A percentile compares a stretch with the other conserved stretches of the same genome.
Conservation (phyloP, 2,329 filamentous ascomycete genomes). For the Pyrenochaeta sp. region DNA sequence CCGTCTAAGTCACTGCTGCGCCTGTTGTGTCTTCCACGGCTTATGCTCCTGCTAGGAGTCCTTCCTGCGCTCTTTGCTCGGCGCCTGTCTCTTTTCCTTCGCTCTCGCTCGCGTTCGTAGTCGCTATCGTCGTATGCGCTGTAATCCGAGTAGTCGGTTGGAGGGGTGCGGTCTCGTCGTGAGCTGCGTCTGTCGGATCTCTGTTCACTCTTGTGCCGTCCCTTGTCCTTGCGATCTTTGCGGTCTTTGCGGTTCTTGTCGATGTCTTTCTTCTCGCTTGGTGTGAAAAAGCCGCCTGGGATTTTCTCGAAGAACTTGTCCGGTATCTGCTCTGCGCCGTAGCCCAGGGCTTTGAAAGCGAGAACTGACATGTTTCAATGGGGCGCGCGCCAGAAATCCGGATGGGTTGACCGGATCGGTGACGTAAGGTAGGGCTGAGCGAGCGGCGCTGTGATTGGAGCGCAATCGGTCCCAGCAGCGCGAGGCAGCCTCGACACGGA, state of each 20-base stretch:
- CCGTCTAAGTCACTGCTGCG: slow-evolving; percentile 36
- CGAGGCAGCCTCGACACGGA: slow-evolving; percentile 29
- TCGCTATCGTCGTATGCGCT: slow-evolving; percentile 43
- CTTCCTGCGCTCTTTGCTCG: slow-evolving; percentile 39
- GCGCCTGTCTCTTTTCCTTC: slow-evolving; percentile 30
- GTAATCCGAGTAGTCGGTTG: slow-evolving; percentile 39
- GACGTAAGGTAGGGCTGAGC: slow-evolving; percentile 41
- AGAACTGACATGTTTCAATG: slow-evolving; percentile 45
- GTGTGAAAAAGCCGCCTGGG: slow-evolving; percentile 49
- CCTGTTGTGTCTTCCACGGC: slow-evolving; percentile 38
- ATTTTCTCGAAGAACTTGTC: slow-evolving; percentile 50
- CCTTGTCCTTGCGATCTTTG: slow-evolving; percentile 26
- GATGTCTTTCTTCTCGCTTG: slow-evolving; percentile 37
- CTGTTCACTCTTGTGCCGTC: slow-evolving; percentile 24
- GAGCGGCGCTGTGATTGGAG: slow-evolving; percentile 44
- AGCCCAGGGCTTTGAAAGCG: slow-evolving; percentile 49
- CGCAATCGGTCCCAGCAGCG: slow-evolving; percentile 18
- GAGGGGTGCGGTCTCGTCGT: slow-evolving; percentile 36
- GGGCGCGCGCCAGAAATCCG: slow-evolving; percentile 32
- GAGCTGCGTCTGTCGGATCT: slow-evolving; percentile 27
- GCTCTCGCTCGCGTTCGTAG: slow-evolving; percentile 36
- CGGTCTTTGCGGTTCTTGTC: slow-evolving; percentile 27
- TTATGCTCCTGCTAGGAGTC: slow-evolving; percentile 33
- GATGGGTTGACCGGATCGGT: slow-evolving; percentile 29
- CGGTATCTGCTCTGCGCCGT: slow-evolving; percentile 50